Conservation (phyloP, 108 stramenopile species). For the Fragilaria crotonensis region DNA sequence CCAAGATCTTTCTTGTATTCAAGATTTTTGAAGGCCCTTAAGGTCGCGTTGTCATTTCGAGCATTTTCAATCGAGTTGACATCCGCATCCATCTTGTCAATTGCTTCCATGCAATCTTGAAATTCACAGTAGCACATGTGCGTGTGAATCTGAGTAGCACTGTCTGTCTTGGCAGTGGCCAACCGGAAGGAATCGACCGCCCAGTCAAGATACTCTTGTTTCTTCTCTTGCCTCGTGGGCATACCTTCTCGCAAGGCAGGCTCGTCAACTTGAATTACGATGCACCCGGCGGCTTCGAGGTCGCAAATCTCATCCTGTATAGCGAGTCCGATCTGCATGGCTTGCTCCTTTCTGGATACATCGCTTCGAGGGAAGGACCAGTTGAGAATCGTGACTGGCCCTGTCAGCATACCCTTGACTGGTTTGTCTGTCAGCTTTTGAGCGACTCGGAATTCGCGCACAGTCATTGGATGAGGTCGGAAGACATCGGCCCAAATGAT, state of each 20-base stretch:
- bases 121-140: conserved; percentile 86
- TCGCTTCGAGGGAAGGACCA: conserved; percentile 76
- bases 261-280: conserved; percentile 67
- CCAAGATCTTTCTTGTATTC: conserved; percentile 58
- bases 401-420: conserved; percentile 75
- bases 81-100: conserved; percentile 61
- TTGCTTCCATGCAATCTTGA: conserved; percentile 61
- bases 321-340: conserved; percentile 53
- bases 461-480: conserved; percentile 51
- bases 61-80: conserved; percentile 74
- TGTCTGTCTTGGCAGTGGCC: conserved; percentile 36
- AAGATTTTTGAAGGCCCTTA: conserved; percentile 32
- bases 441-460: conserved; percentile 57
- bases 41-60: conserved; percentile 49
- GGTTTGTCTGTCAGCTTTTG: conserved; percentile 51
- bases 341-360: conserved; percentile 49
- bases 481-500: conserved; percentile 48
- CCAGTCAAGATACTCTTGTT: conserved; percentile 45
- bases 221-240: conserved; percentile 33
- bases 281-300: conserved; percentile 52
- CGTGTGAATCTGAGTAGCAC: conserved; percentile 62
- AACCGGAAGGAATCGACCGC: conserved; percentile 65
- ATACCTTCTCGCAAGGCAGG: conserved; percentile 67
- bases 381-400: conserved; percentile 71
- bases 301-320: conserved; percentile 56